Conservation (phyloP, 768 basidiomycete species). For the Pleurotus tuber-regium region DNA sequence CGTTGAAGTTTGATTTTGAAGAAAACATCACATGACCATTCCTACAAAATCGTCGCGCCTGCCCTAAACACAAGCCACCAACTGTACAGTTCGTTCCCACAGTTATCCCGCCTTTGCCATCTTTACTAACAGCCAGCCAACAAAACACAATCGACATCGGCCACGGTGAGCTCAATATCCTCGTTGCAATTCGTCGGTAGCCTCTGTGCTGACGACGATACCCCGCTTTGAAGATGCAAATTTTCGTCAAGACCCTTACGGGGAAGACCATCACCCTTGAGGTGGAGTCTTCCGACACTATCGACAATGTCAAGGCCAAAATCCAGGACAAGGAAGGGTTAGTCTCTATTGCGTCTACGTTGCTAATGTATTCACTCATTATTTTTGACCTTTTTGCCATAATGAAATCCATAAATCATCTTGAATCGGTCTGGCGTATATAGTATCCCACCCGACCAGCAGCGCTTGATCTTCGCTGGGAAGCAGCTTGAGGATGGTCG, state of each 20-base stretch:
- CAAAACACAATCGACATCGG: slow-evolving; percentile 10
- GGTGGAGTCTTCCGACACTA: slow-evolving; percentile 95
- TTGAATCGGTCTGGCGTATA: background rate
- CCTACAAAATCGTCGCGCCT: slow-evolving; percentile 38
- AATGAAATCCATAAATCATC: background rate
- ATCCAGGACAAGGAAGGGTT: slow-evolving; percentile 61
- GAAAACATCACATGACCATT: slow-evolving; percentile 18
- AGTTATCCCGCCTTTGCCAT: background rate
- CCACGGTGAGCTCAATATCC: slow-evolving; percentile 1
- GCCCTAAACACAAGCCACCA: slow-evolving; percentile 44
- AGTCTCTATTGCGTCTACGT: slow-evolving; percentile 13
- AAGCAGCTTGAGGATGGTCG: slow-evolving; percentile 99
- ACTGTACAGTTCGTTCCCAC: slow-evolving; percentile 16
- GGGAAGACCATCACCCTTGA: slow-evolving; percentile 98
- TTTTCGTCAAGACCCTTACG: slow-evolving; percentile 79
- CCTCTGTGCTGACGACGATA: slow-evolving; percentile 13
- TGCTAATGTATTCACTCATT: background rate
- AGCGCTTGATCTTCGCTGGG: slow-evolving; percentile 94
- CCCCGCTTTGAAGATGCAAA: slow-evolving; percentile 40
- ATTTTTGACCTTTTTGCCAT: background rate
- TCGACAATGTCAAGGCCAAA: slow-evolving; percentile 90
- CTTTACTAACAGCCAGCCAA: background rate
- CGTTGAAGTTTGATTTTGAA: too few species aligned
- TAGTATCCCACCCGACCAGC: slow-evolving; percentile 93
- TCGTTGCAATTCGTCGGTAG: background rate